Evolutionary conservation across 768 basidiomycete species (phyloP).

Genomic region (Boletus subcaerulescens): DNA sequence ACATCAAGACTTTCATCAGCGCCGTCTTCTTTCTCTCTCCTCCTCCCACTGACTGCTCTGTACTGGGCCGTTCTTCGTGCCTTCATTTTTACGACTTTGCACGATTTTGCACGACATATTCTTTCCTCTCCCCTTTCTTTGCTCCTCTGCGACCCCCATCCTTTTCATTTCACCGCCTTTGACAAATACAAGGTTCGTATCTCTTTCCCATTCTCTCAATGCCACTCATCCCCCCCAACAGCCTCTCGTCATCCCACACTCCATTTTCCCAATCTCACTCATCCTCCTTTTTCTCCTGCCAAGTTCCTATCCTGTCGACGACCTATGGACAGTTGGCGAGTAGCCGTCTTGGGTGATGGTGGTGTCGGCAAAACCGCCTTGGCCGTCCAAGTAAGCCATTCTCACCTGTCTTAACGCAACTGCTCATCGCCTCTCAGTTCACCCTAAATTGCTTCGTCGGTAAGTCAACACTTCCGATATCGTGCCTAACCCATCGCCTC

Average conservation of each 20-base stretch:
- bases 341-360: conserved; percentile 94
- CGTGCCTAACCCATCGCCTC: conserved; percentile 11
- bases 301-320: conserved; percentile 11
- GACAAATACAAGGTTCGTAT: conserved; percentile 28
- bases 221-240: conserved; percentile 17
- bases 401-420: not conserved
- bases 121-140: conserved; percentile 39
- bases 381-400: conserved; percentile 77
- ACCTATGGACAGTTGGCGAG: conserved; percentile 92
- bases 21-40: conserved; percentile 31
- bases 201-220: conserved; percentile 20
- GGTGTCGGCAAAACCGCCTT: conserved; percentile 97
- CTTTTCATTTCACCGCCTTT: conserved; percentile 30
- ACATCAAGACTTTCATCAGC: conserved; percentile 33
- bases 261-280: conserved; percentile 31
- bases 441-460: conserved; percentile 96
- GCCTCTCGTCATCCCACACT: conserved; percentile 12
- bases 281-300: conserved; percentile 18
- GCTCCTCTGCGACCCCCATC: conserved; percentile 24
- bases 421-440: conserved; percentile 56
- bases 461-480: conserved; percentile 38
- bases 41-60: conserved; percentile 21
- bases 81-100: conserved; percentile 58
- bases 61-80: conserved; percentile 26
- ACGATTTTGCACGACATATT: conserved; percentile 68